Base-by-base conservation (phyloP, 2,329 filamentous ascomycete species). In the Stemphylium lycopersici region DNA sequence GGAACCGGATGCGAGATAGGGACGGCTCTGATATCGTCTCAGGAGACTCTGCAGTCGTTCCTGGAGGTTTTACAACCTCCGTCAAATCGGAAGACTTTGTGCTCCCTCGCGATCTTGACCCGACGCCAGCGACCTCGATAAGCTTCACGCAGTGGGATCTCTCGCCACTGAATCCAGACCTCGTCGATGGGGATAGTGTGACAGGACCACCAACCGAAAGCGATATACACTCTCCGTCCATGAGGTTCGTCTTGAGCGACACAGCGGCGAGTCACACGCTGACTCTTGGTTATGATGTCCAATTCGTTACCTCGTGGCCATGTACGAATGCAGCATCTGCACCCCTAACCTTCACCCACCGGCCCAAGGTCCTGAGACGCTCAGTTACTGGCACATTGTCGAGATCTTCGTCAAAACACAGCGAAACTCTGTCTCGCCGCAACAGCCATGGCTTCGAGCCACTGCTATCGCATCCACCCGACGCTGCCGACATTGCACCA, bases 261-360 rank as follows among this genome's bases (percentile, higher is more conserved):
- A 50, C 53, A 16, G 43, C 36, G 10, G 48, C 42, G 4, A 56
- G 43, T 2, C 57, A 70, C 41, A 66, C 59, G 2, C 50, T 76
- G n/a, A 62, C 78, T 1, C 69, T 85, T 22, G 73, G 69, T 13
- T 77, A 83, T 65, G 81, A 84, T 53, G 77, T 83, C 12, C 77
- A 81, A 24, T 86, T 85, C 62, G 71, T 86, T 38, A 78, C 81
- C 0, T 81, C 82, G 1, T 81, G 81, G 63, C 81, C 80, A 15
- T 86, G 83, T 64, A 77, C 74, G 6, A 74, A 79, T 10, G 80
- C 81, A 12, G 55, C 65, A 11, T 56, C 64, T 11, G 60, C 64
- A 6, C 56, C 63, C 20, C 24, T 56, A n/a, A 61, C 58, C 3
- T 26, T 26, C 24, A 46, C 50, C 16, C 64, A 58, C 42, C 52